Percentiles rank a stretch among this genome's conserved stretches.
Evolutionary conservation across 192 early-diverging fungal genomes (phyloP).

Genomic region (Rhizophagus clarus): DNA sequence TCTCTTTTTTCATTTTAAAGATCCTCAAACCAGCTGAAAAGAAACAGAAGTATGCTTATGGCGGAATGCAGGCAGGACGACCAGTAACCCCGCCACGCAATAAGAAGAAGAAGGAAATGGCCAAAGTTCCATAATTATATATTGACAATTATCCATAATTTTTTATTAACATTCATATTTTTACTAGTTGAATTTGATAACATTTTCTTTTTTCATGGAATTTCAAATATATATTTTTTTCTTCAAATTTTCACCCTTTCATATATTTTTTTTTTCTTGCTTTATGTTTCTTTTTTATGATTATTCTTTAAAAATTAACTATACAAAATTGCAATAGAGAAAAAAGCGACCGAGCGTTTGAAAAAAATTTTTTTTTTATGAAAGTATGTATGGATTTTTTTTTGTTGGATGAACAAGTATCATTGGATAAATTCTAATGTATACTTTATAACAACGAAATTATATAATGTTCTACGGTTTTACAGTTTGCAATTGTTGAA

Average conservation of each 20-base stretch:
- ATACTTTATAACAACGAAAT: background rate
- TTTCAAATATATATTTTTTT: background rate
- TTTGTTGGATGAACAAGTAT: background rate
- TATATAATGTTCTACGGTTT: background rate
- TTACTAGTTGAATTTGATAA: background rate
- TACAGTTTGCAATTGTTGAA: background rate
- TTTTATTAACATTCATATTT: background rate
- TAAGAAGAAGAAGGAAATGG: slow-evolving; percentile 60
- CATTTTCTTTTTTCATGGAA: background rate
- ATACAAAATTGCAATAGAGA: background rate
- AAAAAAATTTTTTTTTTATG: background rate
- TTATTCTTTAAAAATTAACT: background rate
- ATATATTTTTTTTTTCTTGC: slow-evolving; percentile 5
- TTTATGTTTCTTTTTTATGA: background rate
- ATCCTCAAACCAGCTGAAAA: slow-evolving; percentile 97
- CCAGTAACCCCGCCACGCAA: slow-evolving; percentile 77
- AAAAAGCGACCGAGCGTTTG: background rate
- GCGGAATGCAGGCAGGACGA: slow-evolving; percentile 63
- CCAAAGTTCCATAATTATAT: slow-evolving; percentile 29
- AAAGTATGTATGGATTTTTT: background rate
- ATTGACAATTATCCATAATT: background rate
- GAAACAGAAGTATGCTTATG: slow-evolving; percentile 81
- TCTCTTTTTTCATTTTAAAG: slow-evolving; percentile 45
- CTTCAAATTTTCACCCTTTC: background rate
- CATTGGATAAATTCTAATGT: background rate